A percentile compares a stretch with the other conserved stretches of the same genome.
phyloP scores from a whole-genome alignment of 2,329 filamentous ascomycete genomes.

The Penicillium aurantiogriseum region DNA sequence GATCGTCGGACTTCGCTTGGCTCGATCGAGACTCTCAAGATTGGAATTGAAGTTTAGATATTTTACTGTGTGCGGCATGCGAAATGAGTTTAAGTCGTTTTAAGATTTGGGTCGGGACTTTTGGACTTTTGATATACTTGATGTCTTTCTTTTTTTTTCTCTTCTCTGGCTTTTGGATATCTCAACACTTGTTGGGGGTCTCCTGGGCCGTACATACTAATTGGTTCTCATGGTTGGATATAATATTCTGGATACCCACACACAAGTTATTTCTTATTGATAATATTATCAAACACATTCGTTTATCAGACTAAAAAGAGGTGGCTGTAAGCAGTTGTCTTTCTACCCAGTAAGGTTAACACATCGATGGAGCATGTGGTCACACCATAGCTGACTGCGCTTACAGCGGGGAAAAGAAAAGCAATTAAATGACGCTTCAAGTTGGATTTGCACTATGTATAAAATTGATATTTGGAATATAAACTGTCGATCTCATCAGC shows the following conservation, averaged over 20 bases:
- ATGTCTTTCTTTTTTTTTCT: not conserved
- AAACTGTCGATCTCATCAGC: not conserved
- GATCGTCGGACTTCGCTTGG: slow-evolving; percentile 19
- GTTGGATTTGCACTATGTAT: not conserved
- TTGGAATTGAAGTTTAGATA: slow-evolving; percentile 6
- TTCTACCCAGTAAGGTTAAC: not conserved
- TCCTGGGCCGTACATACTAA: not conserved
- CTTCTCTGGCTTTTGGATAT: not conserved
- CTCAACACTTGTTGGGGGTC: not conserved
- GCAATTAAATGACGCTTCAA: no score
- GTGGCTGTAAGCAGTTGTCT: not conserved
- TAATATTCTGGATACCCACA: slow-evolving; percentile 10
- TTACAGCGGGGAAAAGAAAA: not conserved
- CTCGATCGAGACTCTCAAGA: slow-evolving; percentile 15
- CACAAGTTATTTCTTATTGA: slow-evolving; percentile 4
- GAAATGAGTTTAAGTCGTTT: slow-evolving; percentile 9
- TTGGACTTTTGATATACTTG: not conserved
- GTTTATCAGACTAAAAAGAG: not conserved
- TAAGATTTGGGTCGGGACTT: not conserved
- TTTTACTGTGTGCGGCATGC: not conserved
- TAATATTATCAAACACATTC: not conserved
- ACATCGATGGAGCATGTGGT: not conserved
- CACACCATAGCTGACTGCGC: not conserved
- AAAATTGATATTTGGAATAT: not conserved
- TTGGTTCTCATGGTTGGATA: slow-evolving; percentile 2